Evolutionary conservation across 305 asterid species (phyloP).

Genomic region (Fraxinus xanthoxyloides): DNA sequence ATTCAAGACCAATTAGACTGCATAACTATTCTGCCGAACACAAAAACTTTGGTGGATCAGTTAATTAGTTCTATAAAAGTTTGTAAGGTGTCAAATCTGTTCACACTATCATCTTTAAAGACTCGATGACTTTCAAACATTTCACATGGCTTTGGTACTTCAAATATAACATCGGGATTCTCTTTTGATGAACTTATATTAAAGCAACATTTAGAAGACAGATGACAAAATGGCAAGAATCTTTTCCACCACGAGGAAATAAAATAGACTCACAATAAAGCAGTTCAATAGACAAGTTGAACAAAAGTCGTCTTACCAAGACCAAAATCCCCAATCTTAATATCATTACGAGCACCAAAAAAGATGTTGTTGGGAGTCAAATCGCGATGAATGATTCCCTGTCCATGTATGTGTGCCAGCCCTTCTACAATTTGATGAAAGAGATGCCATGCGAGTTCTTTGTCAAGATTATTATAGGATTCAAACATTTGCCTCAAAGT

Average conservation of each 20-base stretch:
- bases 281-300: neutral
- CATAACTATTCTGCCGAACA: neutral
- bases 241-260: neutral
- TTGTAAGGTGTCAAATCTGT: neutral
- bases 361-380: constrained; percentile 94
- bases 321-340: constrained; percentile 99
- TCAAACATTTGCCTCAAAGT: constrained; percentile 90
- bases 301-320: constrained; percentile 66
- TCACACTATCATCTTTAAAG: neutral
- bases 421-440: constrained; percentile 98
- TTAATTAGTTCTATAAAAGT: neutral
- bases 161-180: constrained; percentile 7
- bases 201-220: constrained; percentile 6
- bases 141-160: constrained; percentile 2
- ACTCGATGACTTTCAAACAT: neutral
- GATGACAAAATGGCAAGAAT: neutral
- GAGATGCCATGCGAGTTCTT: constrained; percentile 91
- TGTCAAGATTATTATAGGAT: constrained; percentile 80
- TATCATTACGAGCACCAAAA: constrained; percentile 94
- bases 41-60: neutral
- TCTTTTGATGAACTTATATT: neutral
- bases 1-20: neutral
- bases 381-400: constrained; percentile 98
- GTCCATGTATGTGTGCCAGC: constrained; percentile 90
- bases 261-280: neutral